phyloP scores from a whole-genome alignment of 2,329 filamentous ascomycete species.

The Ophiostoma tasmaniense region DNA sequence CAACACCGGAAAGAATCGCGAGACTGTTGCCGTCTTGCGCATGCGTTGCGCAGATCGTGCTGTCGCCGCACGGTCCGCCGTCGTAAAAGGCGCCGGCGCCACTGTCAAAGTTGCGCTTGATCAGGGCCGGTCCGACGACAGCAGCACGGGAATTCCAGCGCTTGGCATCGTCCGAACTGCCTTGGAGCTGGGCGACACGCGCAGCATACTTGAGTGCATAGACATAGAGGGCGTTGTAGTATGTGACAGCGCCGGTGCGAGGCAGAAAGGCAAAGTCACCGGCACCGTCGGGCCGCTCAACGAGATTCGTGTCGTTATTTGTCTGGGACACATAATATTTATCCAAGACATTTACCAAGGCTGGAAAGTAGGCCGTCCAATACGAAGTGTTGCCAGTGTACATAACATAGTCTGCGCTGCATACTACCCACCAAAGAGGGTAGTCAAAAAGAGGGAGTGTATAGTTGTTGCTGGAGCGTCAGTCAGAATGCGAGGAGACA shows the following conservation, averaged over 20 bases:
- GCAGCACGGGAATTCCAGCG: constrained; percentile 34
- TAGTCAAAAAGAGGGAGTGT: constrained; percentile 43
- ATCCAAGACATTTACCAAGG: constrained; percentile 35
- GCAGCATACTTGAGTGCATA: constrained; percentile 38
- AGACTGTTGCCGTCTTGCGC: constrained; percentile 45
- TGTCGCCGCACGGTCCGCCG: constrained; percentile 27
- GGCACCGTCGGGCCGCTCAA: constrained; percentile 35
- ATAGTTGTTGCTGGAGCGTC: constrained; percentile 32
- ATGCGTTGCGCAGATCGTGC: constrained; percentile 31
- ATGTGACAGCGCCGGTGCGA: constrained; percentile 39
- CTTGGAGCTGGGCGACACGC: constrained; percentile 31
- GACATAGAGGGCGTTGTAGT: constrained; percentile 45
- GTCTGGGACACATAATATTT: constrained; percentile 38
- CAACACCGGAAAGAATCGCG: constrained; percentile 34
- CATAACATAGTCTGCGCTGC: constrained; percentile 39
- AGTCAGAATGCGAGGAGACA: neutral
- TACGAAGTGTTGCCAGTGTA: constrained; percentile 41
- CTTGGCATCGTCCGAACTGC: constrained; percentile 27
- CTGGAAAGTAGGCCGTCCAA: constrained; percentile 34
- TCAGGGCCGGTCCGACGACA: constrained; percentile 30
- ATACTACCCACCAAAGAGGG: constrained; percentile 45
- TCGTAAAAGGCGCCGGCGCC: constrained; percentile 38
- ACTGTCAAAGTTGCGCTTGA: constrained; percentile 34
- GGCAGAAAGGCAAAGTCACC: constrained; percentile 45
- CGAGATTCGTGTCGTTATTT: constrained; percentile 31